A percentile compares a stretch with the other conserved stretches of the same genome.
Evolutionary conservation across 139 green algal genomes (phyloP).

Genomic region (Picochlorum sp.): DNA sequence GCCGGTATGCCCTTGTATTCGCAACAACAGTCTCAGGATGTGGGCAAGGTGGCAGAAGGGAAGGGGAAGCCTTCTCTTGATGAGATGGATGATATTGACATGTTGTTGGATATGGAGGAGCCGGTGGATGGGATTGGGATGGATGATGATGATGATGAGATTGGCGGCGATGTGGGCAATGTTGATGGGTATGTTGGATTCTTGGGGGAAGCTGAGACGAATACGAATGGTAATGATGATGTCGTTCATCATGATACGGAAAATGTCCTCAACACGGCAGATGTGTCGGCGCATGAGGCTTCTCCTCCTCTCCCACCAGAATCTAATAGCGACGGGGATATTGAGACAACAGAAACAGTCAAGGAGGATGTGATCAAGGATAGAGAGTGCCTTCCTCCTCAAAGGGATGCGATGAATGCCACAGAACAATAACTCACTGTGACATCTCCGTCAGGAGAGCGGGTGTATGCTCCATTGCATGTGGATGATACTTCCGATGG

Average conservation of each 20-base stretch:
- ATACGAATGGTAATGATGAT: too few species aligned
- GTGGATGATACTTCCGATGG: not conserved
- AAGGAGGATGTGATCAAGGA: not conserved
- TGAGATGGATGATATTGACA: conserved; percentile 1
- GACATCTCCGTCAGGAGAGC: conserved; percentile 19
- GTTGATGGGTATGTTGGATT: too few species aligned
- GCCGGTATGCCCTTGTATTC: not conserved
- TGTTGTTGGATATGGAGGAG: conserved; percentile 2
- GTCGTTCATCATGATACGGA: too few species aligned
- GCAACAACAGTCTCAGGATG: not conserved
- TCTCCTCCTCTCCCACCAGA: not conserved
- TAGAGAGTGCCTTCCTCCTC: conserved; percentile 1
- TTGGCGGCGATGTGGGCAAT: too few species aligned
- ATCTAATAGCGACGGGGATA: not conserved
- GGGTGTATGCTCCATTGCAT: conserved; percentile 24
- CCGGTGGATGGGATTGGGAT: not conserved
- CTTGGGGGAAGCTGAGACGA: too few species aligned
- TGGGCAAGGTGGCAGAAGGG: not conserved
- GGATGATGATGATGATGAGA: too few species aligned
- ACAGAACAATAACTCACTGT: conserved; percentile 10
- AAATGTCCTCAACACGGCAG: too few species aligned
- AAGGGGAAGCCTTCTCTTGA: not conserved
- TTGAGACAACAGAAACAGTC: not conserved
- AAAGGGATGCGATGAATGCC: conserved; percentile 4
- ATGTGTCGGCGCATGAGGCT: too few species aligned